These are phyloP conservation scores for Tylopilus sp. DNA, from an alignment of 768 basidiomycete species.

Conservation along the genomic window DNA sequence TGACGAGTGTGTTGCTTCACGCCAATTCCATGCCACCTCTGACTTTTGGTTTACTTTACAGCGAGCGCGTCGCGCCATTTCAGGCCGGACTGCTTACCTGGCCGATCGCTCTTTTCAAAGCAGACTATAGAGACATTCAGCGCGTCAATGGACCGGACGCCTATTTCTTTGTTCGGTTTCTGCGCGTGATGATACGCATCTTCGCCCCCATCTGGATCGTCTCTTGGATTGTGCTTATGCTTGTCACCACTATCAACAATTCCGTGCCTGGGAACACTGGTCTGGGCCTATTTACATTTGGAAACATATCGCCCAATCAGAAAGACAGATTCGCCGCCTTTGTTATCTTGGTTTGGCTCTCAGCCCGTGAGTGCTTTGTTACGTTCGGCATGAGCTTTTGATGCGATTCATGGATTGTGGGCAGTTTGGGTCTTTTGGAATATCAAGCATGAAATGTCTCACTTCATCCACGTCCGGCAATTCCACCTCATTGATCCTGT, in stretches of 20 bases:
- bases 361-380: slow-evolving; percentile 58
- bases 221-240: slow-evolving; percentile 84
- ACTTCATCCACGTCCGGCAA: slow-evolving; percentile 80
- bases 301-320: slow-evolving; percentile 58
- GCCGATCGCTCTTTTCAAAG: slow-evolving; percentile 60
- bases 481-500: slow-evolving; percentile 69
- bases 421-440: slow-evolving; percentile 85
- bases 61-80: slow-evolving; percentile 59
- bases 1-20: slow-evolving; percentile 34
- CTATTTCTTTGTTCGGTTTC: slow-evolving; percentile 90
- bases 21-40: background rate
- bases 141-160: slow-evolving; percentile 81
- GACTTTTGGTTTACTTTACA: slow-evolving; percentile 20
- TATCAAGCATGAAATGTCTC: slow-evolving; percentile 73
- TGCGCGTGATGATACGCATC: slow-evolving; percentile 78
- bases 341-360: slow-evolving; percentile 68
- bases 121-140: slow-evolving; percentile 61
- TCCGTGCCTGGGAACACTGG: slow-evolving; percentile 44
- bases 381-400: background rate
- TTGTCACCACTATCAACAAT: slow-evolving; percentile 61
- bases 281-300: slow-evolving; percentile 74
- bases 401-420: background rate
- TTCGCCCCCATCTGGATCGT: slow-evolving; percentile 90
- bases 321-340: slow-evolving; percentile 73
- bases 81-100: slow-evolving; percentile 52